Conservation (phyloP, 345 rosid species). For the Pelargonium nanum region DNA sequence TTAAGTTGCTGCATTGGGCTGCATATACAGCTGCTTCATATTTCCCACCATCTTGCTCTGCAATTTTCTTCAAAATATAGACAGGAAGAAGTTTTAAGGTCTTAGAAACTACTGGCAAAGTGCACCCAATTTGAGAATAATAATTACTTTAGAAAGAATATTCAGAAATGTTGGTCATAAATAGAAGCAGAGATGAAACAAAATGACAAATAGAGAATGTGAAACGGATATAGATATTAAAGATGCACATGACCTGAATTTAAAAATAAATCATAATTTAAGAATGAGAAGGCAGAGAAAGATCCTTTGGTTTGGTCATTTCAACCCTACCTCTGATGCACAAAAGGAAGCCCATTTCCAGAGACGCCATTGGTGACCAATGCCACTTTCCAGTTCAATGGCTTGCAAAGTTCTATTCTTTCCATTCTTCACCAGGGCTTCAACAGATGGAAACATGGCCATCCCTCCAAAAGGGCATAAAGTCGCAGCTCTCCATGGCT, state of each 20-base stretch:
- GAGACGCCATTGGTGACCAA: constrained; percentile 76
- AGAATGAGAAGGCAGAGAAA: no score
- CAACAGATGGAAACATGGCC: constrained; percentile 73
- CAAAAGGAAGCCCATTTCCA: constrained; percentile 98
- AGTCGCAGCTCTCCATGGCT: constrained; percentile 98
- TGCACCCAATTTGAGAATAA: not conserved
- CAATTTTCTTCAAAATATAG: constrained; percentile 55
- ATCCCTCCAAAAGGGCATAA: constrained; percentile 80
- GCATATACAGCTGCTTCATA: constrained; percentile 87
- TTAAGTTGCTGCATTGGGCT: constrained; percentile 76
- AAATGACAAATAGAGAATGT: not conserved
- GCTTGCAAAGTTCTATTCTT: constrained; percentile 75
- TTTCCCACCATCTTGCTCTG: constrained; percentile 76
- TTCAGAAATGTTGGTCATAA: not conserved
- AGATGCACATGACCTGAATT: no score
- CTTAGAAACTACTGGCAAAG: not conserved
- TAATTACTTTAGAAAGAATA: not conserved
- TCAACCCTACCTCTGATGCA: constrained; percentile 72
- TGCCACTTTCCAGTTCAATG: constrained; percentile 82
- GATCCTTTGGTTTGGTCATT: constrained; percentile 1
- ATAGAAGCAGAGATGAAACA: not conserved
- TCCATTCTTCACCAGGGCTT: constrained; percentile 73
- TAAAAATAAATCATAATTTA: no score
- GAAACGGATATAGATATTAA: not conserved
- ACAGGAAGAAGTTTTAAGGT: constrained; percentile 11